These are phyloP conservation scores for Platanthera guangdongensis DNA, from an alignment of 106 monocot species.

Conservation along the genomic window DNA sequence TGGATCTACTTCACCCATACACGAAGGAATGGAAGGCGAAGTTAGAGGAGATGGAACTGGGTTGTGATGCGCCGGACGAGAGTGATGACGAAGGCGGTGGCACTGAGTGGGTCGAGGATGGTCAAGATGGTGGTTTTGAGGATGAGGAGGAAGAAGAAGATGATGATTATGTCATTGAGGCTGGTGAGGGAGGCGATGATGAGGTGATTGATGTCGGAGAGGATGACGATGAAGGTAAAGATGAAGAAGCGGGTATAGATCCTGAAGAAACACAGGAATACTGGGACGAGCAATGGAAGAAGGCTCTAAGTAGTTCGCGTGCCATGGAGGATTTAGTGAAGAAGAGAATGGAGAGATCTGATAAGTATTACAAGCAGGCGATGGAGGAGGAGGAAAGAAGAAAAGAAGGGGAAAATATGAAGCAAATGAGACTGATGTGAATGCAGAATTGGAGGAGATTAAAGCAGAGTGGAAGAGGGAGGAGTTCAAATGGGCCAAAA, in stretches of 20 bases:
- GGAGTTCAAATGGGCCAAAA: slow-evolving; percentile 10
- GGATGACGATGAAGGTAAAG: neutral
- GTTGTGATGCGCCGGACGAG: slow-evolving; percentile 84
- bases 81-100: slow-evolving; percentile 35
- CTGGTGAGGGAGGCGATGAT: slow-evolving; percentile 12
- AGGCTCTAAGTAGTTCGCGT: slow-evolving; percentile 51
- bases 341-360: slow-evolving; percentile 51
- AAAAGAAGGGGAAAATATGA: slow-evolving; percentile 5
- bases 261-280: slow-evolving; percentile 67
- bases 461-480: slow-evolving; percentile 13
- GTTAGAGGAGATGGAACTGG: slow-evolving; percentile 86
- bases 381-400: slow-evolving; percentile 19
- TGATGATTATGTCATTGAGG: slow-evolving; percentile 32
- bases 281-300: slow-evolving; percentile 77
- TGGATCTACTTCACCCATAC: slow-evolving; percentile 86
- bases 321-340: slow-evolving; percentile 79
- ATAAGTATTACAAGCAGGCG: slow-evolving; percentile 24
- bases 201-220: slow-evolving; percentile 8
- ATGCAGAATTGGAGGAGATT: slow-evolving; percentile 1
- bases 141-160: slow-evolving; percentile 13
- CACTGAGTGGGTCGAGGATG: slow-evolving; percentile 51
- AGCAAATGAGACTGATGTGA: neutral
- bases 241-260: slow-evolving; percentile 7
- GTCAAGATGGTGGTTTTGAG: slow-evolving; percentile 38
- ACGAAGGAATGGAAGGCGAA: slow-evolving; percentile 96